Percentiles rank a stretch among this genome's conserved stretches.
Evolutionary conservation across 805 yeast genomes (phyloP).

Genomic region (Monosporozyma aquatica): DNA sequence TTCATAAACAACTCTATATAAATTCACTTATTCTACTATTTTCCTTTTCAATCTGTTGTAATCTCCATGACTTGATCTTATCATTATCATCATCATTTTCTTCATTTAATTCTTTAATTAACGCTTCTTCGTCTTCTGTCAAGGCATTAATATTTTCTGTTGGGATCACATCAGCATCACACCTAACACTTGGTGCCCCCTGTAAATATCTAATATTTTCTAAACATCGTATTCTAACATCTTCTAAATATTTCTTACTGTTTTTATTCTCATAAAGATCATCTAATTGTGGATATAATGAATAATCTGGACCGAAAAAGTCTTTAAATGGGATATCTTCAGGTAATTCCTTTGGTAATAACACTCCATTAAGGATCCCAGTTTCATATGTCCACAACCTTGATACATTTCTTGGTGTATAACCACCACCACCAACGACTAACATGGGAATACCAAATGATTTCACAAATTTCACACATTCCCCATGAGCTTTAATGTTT

Average conservation of each 20-base stretch:
- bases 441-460: conserved; percentile 81
- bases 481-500: conserved; percentile 91
- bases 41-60: conserved; percentile 34
- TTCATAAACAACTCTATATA: not conserved
- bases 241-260: conserved; percentile 71
- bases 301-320: conserved; percentile 85
- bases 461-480: conserved; percentile 83
- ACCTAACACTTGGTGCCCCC: conserved; percentile 91
- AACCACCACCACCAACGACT: conserved; percentile 98
- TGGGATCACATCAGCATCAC: conserved; percentile 81
- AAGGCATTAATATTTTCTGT: conserved; percentile 34
- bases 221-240: conserved; percentile 61
- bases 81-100: conserved; percentile 17
- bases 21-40: conserved; percentile 32
- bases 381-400: conserved; percentile 93
- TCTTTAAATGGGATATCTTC: conserved; percentile 63
- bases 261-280: conserved; percentile 81
- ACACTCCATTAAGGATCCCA: conserved; percentile 72
- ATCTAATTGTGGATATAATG: conserved; percentile 76
- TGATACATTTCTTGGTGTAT: conserved; percentile 94
- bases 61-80: conserved; percentile 24
- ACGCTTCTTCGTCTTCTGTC: conserved; percentile 36
- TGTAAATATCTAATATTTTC: conserved; percentile 75
- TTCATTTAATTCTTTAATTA: conserved; percentile 27
- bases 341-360: conserved; percentile 69